Percentiles rank a stretch among this genome's conserved stretches.
Evolutionary conservation across 2,329 filamentous ascomycete genomes (phyloP).

Genomic region (Colletotrichum truncatum): DNA sequence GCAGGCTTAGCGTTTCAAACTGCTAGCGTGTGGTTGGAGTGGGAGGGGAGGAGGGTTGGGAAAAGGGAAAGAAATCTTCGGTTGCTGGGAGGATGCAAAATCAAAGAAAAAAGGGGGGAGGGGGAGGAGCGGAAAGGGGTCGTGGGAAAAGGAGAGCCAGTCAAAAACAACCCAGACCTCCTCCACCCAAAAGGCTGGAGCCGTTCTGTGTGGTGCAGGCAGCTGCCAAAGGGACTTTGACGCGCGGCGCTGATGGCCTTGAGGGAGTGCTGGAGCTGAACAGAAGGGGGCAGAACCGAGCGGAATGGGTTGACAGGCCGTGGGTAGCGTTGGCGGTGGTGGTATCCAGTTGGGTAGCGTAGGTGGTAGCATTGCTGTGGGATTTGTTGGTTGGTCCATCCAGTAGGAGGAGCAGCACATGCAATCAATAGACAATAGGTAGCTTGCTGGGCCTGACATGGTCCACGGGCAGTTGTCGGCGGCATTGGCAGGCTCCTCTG

Average conservation of each 20-base stretch:
- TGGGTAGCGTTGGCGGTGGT: slow-evolving; percentile 19
- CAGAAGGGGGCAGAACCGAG: slow-evolving; percentile 17
- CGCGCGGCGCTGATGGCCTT: neutral
- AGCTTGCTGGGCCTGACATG: too few species aligned
- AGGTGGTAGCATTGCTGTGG: slow-evolving; percentile 16
- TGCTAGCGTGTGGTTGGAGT: slow-evolving; percentile 24
- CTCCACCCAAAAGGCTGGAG: slow-evolving; percentile 18
- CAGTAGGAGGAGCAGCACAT: neutral
- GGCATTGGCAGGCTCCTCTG: slow-evolving; percentile 3
- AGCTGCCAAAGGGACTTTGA: slow-evolving; percentile 14
- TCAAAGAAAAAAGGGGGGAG: slow-evolving; percentile 1
- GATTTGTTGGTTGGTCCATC: slow-evolving; percentile 22
- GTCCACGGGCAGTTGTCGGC: slow-evolving; percentile 11
- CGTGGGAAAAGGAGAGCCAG: slow-evolving; percentile 4
- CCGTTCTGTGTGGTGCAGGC: slow-evolving; percentile 5
- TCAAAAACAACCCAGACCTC: slow-evolving; percentile 12
- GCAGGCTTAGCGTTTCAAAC: slow-evolving; percentile 33
- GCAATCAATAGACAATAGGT: neutral
- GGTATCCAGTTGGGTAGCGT: slow-evolving; percentile 14
- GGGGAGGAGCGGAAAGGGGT: neutral
- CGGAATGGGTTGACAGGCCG: slow-evolving; percentile 21
- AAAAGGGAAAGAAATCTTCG: neutral
- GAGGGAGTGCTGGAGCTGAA: neutral
- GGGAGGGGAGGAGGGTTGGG: slow-evolving; percentile 8
- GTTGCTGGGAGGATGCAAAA: slow-evolving; percentile 20